Evolutionary conservation across 176 grass and related monocot genomes (phyloP).

Genomic region (Melocanna baccifera): DNA sequence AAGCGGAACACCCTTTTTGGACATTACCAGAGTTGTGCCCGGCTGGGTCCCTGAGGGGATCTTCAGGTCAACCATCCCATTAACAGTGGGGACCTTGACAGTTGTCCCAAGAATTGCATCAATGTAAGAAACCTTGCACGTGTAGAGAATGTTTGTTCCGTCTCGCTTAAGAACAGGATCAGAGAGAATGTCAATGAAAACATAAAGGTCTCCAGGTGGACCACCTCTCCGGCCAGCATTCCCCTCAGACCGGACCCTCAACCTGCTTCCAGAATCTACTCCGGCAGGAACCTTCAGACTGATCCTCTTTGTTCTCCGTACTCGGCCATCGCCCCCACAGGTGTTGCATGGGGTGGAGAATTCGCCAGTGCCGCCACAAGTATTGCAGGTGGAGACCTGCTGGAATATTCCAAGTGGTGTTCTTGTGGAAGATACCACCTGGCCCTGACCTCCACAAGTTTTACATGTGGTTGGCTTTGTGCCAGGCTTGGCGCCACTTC

Average conservation of each 20-base stretch:
- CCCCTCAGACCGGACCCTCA: slow-evolving; percentile 91
- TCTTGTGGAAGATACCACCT: slow-evolving; percentile 81
- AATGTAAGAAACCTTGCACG: slow-evolving; percentile 96
- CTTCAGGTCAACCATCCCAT: slow-evolving; percentile 85
- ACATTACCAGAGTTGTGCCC: slow-evolving; percentile 87
- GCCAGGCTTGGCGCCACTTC: slow-evolving; percentile 84
- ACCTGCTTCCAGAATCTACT: slow-evolving; percentile 89
- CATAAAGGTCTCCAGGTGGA: slow-evolving; percentile 94
- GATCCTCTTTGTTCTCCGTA: slow-evolving; percentile 89
- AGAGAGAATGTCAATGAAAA: slow-evolving; percentile 90
- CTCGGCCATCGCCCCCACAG: slow-evolving; percentile 82
- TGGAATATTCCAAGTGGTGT: slow-evolving; percentile 98
- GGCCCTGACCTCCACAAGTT: slow-evolving; percentile 90
- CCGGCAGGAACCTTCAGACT: slow-evolving; percentile 93
- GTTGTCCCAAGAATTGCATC: slow-evolving; percentile 96
- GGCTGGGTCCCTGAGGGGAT: slow-evolving; percentile 92
- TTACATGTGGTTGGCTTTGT: slow-evolving; percentile 77
- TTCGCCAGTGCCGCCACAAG: slow-evolving; percentile 83
- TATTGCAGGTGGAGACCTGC: slow-evolving; percentile 88
- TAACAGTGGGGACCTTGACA: slow-evolving; percentile 89
- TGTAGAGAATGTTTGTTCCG: slow-evolving; percentile 85
- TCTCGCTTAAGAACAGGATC: slow-evolving; percentile 93
- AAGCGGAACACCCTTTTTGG: slow-evolving; percentile 86
- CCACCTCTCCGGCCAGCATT: slow-evolving; percentile 86
- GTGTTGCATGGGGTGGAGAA: slow-evolving; percentile 84